Percentiles rank a stretch among this genome's conserved stretches.
Conservation (phyloP, 2,329 filamentous ascomycete species). For the Ascomycota sp. region DNA sequence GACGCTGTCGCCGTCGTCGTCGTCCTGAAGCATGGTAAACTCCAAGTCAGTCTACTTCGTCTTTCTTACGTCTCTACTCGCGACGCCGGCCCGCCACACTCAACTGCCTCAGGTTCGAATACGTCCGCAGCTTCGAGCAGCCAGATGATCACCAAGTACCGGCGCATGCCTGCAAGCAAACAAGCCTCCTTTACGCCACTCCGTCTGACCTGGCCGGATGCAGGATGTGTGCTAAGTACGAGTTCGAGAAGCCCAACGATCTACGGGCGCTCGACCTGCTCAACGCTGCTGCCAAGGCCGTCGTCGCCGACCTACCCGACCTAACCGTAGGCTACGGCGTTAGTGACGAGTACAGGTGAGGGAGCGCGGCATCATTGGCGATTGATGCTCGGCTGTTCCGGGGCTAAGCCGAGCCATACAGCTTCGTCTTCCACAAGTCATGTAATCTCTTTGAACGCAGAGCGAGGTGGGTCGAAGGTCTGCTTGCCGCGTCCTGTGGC, state of each 20-base stretch:
- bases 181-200: too few relatives aligned
- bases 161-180: not conserved
- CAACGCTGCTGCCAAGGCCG: conserved; percentile 76
- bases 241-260: conserved; percentile 86
- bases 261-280: conserved; percentile 71
- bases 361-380: too few relatives aligned
- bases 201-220: conserved; percentile 1
- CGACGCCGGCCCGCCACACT: not conserved
- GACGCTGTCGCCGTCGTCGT: not conserved
- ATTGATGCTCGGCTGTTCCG: not conserved
- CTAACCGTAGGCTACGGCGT: conserved; percentile 78
- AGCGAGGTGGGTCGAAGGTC: conserved; percentile 41
- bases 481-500: not conserved
- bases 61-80: not conserved
- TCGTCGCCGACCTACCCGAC: conserved; percentile 68
- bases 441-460: conserved; percentile 72
- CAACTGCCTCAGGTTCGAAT: conserved; percentile 56
- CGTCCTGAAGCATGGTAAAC: conserved; percentile 28
- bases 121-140: conserved; percentile 79
- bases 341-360: conserved; percentile 88
- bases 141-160: conserved; percentile 71
- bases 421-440: conserved; percentile 75
- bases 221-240: conserved; percentile 69
- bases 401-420: conserved; percentile 16
- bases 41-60: conserved; percentile 23